Conservation (phyloP, 2,329 filamentous ascomycete species). For the Fusarium neocosmosporiellum region DNA sequence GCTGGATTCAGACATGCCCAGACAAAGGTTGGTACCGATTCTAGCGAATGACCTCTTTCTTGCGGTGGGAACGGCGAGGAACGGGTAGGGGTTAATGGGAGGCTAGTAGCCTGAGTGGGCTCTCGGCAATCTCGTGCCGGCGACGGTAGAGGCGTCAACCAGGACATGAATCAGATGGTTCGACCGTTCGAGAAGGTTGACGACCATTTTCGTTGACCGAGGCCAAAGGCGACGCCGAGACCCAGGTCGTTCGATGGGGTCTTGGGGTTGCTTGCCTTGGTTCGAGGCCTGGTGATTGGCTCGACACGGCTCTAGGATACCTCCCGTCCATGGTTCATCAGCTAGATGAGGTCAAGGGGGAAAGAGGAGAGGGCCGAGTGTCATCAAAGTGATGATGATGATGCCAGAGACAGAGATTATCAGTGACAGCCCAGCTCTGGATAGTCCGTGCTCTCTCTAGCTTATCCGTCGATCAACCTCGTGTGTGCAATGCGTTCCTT, state of each 20-base stretch:
- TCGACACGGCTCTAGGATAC: background rate
- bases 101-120: conserved; percentile 17
- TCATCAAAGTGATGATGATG: background rate
- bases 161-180: conserved; percentile 28
- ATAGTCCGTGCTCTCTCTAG: conserved; percentile 28
- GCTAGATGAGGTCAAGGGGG: conserved; percentile 3
- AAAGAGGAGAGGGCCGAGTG: background rate
- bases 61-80: conserved; percentile 11
- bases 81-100: conserved; percentile 6
- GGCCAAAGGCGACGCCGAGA: conserved; percentile 21
- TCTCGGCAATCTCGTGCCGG: conserved; percentile 39
- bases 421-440: background rate
- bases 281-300: conserved; percentile 24
- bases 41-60: conserved; percentile 12
- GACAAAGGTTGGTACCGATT: conserved; percentile 29
- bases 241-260: conserved; percentile 12
- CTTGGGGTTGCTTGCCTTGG: background rate
- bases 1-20: conserved; percentile 32
- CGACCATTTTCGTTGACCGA: conserved; percentile 38
- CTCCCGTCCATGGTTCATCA: conserved; percentile 6
- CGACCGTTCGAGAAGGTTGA: conserved; percentile 17
- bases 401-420: background rate
- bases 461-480: conserved; percentile 26
- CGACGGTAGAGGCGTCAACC: conserved; percentile 13
- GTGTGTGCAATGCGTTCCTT: conserved; percentile 15